Evolutionary conservation across 1,284 basidiomycete genomes (phyloP).

Genomic region (Tremellales sp.): DNA sequence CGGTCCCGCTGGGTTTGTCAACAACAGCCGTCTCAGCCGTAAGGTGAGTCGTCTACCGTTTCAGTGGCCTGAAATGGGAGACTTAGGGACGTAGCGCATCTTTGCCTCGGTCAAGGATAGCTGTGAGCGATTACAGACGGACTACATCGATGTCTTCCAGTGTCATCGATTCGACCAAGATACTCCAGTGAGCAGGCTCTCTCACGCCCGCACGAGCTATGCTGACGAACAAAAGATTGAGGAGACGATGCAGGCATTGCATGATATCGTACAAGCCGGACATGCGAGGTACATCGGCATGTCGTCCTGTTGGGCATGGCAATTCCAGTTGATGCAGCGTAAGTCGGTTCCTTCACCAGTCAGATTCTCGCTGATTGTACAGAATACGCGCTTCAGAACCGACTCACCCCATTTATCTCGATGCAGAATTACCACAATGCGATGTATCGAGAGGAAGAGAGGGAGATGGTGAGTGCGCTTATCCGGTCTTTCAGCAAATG

Average conservation of each 20-base stretch:
- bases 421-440: constrained; percentile 58
- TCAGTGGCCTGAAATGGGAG: not conserved
- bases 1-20: constrained; percentile 48
- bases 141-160: constrained; percentile 62
- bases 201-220: not conserved
- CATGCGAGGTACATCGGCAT: constrained; percentile 64
- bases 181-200: constrained; percentile 45
- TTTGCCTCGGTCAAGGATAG: constrained; percentile 66
- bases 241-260: constrained; percentile 63
- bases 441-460: constrained; percentile 60
- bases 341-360: constrained; percentile 5
- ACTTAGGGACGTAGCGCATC: constrained; percentile 50
- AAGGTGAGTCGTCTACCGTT: constrained; percentile 38
- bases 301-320: constrained; percentile 49
- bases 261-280: constrained; percentile 61
- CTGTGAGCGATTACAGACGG: constrained; percentile 61
- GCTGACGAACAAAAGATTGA: constrained; percentile 46
- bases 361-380: not conserved
- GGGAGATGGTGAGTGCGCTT: not conserved
- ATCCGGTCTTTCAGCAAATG: constrained; percentile 35
- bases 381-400: constrained; percentile 50
- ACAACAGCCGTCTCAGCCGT: constrained; percentile 50
- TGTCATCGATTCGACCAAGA: constrained; percentile 61
- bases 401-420: constrained; percentile 60
- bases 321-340: constrained; percentile 44